Conservation (phyloP, 257 asterid species). For the Solanum peruvianum region DNA sequence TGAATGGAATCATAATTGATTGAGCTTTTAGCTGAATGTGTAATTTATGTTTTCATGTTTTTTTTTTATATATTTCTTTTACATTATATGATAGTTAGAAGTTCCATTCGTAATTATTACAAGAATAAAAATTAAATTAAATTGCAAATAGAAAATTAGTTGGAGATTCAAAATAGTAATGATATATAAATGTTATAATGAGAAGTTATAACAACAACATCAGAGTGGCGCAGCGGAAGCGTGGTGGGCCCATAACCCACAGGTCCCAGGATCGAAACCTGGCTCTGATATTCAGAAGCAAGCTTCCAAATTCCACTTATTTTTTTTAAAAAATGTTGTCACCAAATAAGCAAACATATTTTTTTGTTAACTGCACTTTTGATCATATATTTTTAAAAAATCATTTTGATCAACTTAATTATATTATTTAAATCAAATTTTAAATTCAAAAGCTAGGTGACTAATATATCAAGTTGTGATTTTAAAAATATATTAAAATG, state of each 20-base stretch:
- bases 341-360: too few relatives aligned
- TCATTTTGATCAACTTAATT: too few relatives aligned
- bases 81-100: not conserved
- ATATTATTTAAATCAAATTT: too few relatives aligned
- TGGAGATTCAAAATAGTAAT: accelerated
- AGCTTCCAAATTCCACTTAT: too few relatives aligned
- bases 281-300: slow-evolving; percentile 54
- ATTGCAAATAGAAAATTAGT: not conserved
- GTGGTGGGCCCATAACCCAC: slow-evolving; percentile 99
- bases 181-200: not conserved
- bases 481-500: too few relatives aligned
- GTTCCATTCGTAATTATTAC: not conserved
- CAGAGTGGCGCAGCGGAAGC: slow-evolving; percentile 66
- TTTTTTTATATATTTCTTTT: not conserved
- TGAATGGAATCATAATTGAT: too few relatives aligned
- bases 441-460: too few relatives aligned
- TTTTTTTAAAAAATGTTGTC: too few relatives aligned
- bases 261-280: slow-evolving; percentile 99
- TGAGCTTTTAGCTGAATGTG: not conserved
- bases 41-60: not conserved
- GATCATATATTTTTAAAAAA: too few relatives aligned
- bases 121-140: not conserved
- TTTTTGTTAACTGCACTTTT: too few relatives aligned
- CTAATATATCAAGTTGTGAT: too few relatives aligned
- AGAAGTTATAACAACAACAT: not conserved